Base-by-base conservation (phyloP, 805 yeast species). In the Saccharomycopsis vini region DNA sequence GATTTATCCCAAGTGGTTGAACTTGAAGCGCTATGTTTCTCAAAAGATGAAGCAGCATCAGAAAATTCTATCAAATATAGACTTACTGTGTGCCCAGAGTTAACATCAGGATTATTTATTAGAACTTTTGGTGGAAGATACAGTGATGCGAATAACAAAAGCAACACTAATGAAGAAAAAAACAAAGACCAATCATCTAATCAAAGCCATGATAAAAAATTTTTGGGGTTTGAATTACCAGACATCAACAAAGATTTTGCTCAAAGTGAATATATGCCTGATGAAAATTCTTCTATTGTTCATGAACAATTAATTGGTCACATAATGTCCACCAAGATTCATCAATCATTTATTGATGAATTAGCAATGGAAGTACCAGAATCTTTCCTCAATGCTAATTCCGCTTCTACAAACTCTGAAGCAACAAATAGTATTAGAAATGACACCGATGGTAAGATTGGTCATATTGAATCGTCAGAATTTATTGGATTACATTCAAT, bases 71-170 rank as follows among this genome's bases (percentile, higher is more conserved):
- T 77, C 43, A 65, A 63, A 51, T 90, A 85, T 66, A 72, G 97
- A 54, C 68, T 90, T 50, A 71, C 71, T 1, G 77, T 67, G 3
- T 89, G 97, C 59, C 97, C 97, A 7, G 98, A 90, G 60, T 72
- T 90, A 45, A 78, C 92, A 52, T 77, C 89, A 4, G 97, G 97
- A 2, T 69, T 92, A 45, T 92, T 90, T 56, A 69, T 87, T 41
- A 71, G 95, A 57, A 76, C 76, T 44, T 82, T 81, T 61, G 67
- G 57, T 24, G 62, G 67, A 54, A 62, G 62, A 50, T 70, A 66
- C 55, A 62, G 63, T 10, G 37, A 47, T 12, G 10, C 28, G 10
- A 24, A 24, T 24, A 24, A 24, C 10, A 24, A 7, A 6, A 24
- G 10, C 6, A 7, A 6, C 6, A 24, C 28, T 7, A 7, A 6